phyloP scores from a whole-genome alignment of 495 filamentous ascomycete species.

The Penicillium coffeae region DNA sequence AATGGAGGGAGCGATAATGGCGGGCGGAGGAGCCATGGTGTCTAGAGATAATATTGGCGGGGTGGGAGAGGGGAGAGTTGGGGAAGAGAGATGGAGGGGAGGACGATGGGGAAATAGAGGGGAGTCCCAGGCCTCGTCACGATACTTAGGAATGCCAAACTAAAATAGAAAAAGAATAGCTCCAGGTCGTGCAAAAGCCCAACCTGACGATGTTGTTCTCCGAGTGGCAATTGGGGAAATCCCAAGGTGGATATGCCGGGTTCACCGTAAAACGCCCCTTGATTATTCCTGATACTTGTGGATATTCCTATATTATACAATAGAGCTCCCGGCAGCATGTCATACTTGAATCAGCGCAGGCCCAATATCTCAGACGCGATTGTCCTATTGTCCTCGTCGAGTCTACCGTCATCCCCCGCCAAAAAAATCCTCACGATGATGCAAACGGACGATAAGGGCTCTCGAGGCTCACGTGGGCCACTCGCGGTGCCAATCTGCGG shows the following conservation, averaged over 20 bases:
- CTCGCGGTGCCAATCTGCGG: constrained; percentile 2
- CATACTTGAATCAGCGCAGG: too few relatives aligned
- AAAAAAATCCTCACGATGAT: constrained; percentile 12
- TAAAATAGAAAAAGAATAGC: constrained; percentile 1
- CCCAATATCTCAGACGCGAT: too few relatives aligned
- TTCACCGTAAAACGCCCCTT: constrained; percentile 10
- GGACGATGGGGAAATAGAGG: constrained; percentile 3
- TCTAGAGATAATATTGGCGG: neutral
- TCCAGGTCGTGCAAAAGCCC: neutral
- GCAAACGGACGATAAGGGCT: constrained; percentile 25
- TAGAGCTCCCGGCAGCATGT: too few relatives aligned
- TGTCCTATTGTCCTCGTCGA: neutral
- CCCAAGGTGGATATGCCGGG: constrained; percentile 21
- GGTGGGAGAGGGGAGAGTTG: neutral
- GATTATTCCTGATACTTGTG: neutral
- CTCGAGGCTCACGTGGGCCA: constrained; percentile 22
- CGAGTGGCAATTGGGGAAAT: constrained; percentile 16
- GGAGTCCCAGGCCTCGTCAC: too few relatives aligned
- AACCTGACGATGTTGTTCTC: neutral
- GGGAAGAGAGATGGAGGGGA: constrained; percentile 3
- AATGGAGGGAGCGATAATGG: constrained; percentile 96
- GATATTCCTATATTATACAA: too few relatives aligned
- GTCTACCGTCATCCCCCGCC: neutral
- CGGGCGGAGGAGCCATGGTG: constrained; percentile 76
- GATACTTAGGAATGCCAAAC: neutral